Evolutionary conservation across 1,284 basidiomycete genomes (phyloP).

Genomic region (Gymnopus androsaceus): DNA sequence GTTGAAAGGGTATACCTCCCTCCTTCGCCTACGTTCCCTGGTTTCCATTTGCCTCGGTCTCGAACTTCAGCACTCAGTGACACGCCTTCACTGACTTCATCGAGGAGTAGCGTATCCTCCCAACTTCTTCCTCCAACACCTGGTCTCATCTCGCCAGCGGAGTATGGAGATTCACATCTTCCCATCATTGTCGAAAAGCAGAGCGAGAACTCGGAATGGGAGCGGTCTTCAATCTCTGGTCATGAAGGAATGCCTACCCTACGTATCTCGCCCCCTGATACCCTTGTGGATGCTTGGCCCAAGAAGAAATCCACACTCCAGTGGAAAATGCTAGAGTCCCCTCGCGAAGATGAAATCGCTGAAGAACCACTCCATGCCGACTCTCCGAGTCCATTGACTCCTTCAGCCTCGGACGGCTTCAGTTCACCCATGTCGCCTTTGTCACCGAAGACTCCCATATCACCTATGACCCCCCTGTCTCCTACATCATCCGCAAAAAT

Average conservation of each 20-base stretch:
- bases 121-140: slow-evolving; percentile 32
- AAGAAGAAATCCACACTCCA: slow-evolving; percentile 9
- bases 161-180: slow-evolving; percentile 16
- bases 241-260: not conserved
- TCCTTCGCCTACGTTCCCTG: slow-evolving; percentile 25
- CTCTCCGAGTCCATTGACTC: not conserved
- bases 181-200: slow-evolving; percentile 31
- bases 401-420: not conserved
- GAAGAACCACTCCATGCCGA: not conserved
- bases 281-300: slow-evolving; percentile 12
- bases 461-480: not conserved
- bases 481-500: not conserved
- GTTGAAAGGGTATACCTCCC: slow-evolving; percentile 31
- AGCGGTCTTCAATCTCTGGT: not conserved
- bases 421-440: not conserved
- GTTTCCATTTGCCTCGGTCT: slow-evolving; percentile 26
- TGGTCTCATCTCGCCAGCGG: slow-evolving; percentile 3
- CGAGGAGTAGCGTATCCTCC: slow-evolving; percentile 38
- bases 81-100: slow-evolving; percentile 46
- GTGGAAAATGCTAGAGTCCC: not conserved
- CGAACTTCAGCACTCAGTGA: slow-evolving; percentile 34
- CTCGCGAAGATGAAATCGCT: not conserved
- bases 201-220: slow-evolving; percentile 8
- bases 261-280: slow-evolving; percentile 2
- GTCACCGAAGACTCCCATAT: not conserved